Percentiles rank a stretch among this genome's conserved stretches.
These are phyloP conservation scores for Passiflora organensis DNA, from an alignment of 345 rosid species.

Conservation along the genomic window DNA sequence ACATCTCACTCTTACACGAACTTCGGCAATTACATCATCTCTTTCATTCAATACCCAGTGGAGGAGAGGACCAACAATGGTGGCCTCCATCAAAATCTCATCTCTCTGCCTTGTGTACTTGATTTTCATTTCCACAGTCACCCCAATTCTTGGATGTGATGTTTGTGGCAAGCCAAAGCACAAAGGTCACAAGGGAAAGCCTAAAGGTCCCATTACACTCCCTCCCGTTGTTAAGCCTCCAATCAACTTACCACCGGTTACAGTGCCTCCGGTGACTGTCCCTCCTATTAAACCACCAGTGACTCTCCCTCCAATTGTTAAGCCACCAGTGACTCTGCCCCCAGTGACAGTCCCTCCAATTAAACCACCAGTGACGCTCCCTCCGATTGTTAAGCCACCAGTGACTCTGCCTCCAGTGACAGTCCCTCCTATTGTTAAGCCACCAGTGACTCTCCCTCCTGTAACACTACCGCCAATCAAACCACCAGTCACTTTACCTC, in stretches of 20 bases:
- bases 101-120: conserved; percentile 51
- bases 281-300: conserved; percentile 14
- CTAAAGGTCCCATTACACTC: conserved; percentile 4
- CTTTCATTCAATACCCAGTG: neutral
- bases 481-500: conserved; percentile 30
- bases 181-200: conserved; percentile 14
- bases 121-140: conserved; percentile 47
- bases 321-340: too few species aligned
- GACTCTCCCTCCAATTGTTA: too few species aligned
- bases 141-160: conserved; percentile 54
- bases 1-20: conserved; percentile 12
- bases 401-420: neutral
- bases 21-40: conserved; percentile 16
- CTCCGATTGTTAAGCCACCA: too few species aligned
- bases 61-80: conserved; percentile 14
- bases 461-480: conserved; percentile 13
- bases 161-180: conserved; percentile 47
- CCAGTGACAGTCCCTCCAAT: too few species aligned
- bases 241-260: conserved; percentile 16
- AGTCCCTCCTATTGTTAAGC: conserved; percentile 15
- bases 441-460: conserved; percentile 22
- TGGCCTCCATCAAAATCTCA: conserved; percentile 49
- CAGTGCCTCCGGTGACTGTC: conserved; percentile 24
- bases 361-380: too few species aligned
- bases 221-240: conserved; percentile 27